phyloP scores from a whole-genome alignment of 306 rosid genomes.

The Chamaecrista fasciculata region DNA sequence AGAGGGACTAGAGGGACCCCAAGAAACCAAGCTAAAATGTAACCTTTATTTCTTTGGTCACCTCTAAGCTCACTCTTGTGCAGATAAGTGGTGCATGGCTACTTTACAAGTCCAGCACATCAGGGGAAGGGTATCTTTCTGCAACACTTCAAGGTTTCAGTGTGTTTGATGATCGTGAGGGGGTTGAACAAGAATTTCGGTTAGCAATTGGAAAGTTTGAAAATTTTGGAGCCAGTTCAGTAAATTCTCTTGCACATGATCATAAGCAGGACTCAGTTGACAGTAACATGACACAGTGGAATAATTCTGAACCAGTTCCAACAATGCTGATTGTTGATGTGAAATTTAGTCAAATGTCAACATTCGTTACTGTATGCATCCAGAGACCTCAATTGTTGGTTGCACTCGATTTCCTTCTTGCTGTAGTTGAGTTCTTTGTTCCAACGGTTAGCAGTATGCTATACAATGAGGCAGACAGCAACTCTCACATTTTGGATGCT shows the following conservation, averaged over 20 bases:
- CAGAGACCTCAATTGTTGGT: constrained; percentile 96
- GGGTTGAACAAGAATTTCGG: constrained; percentile 77
- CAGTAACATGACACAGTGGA: constrained; percentile 36
- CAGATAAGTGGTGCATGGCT: constrained; percentile 90
- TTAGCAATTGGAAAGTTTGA: constrained; percentile 83
- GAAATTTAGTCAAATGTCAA: constrained; percentile 56
- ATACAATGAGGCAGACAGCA: constrained; percentile 55
- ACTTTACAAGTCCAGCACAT: constrained; percentile 72
- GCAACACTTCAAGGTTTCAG: constrained; percentile 84
- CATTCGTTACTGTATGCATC: constrained; percentile 62
- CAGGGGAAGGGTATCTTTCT: constrained; percentile 81
- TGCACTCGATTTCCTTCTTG: constrained; percentile 93
- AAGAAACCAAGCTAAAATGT: neutral
- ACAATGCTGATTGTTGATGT: constrained; percentile 91
- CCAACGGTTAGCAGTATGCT: constrained; percentile 68
- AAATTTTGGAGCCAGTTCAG: constrained; percentile 44
- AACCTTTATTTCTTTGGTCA: constrained; percentile 9
- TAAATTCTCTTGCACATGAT: constrained; percentile 32
- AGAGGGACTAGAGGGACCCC: neutral
- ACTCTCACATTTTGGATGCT: constrained; percentile 57
- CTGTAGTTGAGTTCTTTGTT: constrained; percentile 86
- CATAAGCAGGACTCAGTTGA: constrained; percentile 38
- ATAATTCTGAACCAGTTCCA: constrained; percentile 49
- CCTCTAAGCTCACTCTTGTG: constrained; percentile 28
- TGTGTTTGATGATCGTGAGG: constrained; percentile 92